A percentile compares a stretch with the other conserved stretches of the same genome.
Evolutionary conservation across 2,329 filamentous ascomycete species (phyloP).

Genomic region (Thelonectria blattea): DNA sequence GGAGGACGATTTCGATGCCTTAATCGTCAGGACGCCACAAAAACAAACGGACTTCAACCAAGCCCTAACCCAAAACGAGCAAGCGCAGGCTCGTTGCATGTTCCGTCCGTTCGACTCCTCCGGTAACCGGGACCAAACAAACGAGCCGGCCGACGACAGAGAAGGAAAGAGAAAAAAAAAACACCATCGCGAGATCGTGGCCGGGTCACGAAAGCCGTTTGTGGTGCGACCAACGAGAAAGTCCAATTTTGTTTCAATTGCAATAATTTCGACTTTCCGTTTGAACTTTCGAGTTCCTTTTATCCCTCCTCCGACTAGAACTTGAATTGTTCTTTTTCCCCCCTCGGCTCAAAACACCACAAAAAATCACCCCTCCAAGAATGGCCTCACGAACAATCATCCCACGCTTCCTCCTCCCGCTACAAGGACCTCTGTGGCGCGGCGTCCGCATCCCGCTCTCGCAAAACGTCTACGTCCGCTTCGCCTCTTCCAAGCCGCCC

Average conservation of each 20-base stretch:
- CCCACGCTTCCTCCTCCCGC: constrained; percentile 72
- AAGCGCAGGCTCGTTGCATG: background rate
- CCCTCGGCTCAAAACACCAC: background rate
- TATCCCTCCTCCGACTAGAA: background rate
- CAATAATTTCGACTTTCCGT: background rate
- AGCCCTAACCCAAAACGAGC: constrained; percentile 8
- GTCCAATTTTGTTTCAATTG: background rate
- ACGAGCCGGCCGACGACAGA: too few relatives aligned
- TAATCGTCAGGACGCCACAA: background rate
- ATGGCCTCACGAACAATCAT: constrained; percentile 61
- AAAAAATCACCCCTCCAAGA: constrained; percentile 29
- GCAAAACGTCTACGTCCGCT: constrained; percentile 45
- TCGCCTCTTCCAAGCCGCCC: constrained; percentile 30
- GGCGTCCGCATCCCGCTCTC: constrained; percentile 45
- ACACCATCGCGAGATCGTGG: background rate
- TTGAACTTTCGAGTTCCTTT: background rate
- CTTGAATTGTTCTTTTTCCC: too few relatives aligned
- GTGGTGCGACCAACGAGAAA: background rate
- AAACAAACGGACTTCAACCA: background rate
- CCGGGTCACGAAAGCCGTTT: background rate
- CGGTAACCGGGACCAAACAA: constrained; percentile 3
- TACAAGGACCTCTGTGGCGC: constrained; percentile 63
- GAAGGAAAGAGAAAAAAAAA: background rate
- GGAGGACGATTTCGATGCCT: background rate
- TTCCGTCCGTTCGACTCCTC: constrained; percentile 11